A percentile compares a stretch with the other conserved stretches of the same genome.
Conservation (phyloP, 306 rosid species). For the Prunus campanulata region DNA sequence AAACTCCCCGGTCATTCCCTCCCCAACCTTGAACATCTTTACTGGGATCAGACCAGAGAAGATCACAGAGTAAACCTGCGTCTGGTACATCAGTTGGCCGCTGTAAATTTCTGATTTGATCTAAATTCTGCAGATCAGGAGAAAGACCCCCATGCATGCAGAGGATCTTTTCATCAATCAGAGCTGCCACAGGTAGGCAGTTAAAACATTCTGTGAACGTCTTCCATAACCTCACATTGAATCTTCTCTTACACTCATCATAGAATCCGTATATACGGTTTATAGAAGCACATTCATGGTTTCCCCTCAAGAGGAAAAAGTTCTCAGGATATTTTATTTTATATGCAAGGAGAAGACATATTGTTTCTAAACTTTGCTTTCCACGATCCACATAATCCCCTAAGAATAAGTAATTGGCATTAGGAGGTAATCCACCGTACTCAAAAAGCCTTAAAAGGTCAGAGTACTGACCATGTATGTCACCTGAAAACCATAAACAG, state of each 20-base stretch:
- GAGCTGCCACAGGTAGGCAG: slow-evolving; percentile 92
- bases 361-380: slow-evolving; percentile 90
- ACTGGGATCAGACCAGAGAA: slow-evolving; percentile 95
- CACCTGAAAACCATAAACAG: slow-evolving; percentile 57
- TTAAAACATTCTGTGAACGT: slow-evolving; percentile 84
- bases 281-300: slow-evolving; percentile 96
- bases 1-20: slow-evolving; percentile 92
- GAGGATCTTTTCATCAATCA: slow-evolving; percentile 88
- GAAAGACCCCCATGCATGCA: slow-evolving; percentile 99
- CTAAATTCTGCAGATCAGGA: slow-evolving; percentile 74
- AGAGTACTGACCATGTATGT: slow-evolving; percentile 90
- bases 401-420: slow-evolving; percentile 86
- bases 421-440: slow-evolving; percentile 93
- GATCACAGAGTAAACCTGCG: slow-evolving; percentile 92
- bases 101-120: slow-evolving; percentile 65
- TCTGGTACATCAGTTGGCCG: slow-evolving; percentile 97
- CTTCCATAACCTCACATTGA: slow-evolving; percentile 86
- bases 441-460: slow-evolving; percentile 95
- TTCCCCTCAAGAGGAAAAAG: slow-evolving; percentile 90
- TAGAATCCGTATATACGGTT: slow-evolving; percentile 94
- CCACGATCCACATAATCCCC: slow-evolving; percentile 99
- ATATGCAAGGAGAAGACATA: slow-evolving; percentile 91
- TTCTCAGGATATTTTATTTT: slow-evolving; percentile 85
- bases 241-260: slow-evolving; percentile 97
- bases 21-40: slow-evolving; percentile 90